Percentiles rank a stretch among this genome's conserved stretches.
Conservation (phyloP, 2,329 filamentous ascomycete genomes). For the Nannizziopsis barbatae region DNA sequence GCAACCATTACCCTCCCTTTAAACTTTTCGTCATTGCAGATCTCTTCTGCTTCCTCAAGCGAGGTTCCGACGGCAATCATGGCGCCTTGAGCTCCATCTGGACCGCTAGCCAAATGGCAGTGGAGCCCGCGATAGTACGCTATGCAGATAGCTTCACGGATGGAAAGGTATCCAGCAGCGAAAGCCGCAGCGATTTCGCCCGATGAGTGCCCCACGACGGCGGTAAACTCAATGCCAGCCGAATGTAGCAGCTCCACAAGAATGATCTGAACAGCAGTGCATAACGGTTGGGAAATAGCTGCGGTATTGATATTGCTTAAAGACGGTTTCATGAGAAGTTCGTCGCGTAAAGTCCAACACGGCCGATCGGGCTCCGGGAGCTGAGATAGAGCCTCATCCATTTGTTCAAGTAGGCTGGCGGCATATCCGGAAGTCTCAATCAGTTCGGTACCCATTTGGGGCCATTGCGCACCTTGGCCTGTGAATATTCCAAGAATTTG, state of each 20-base stretch:
- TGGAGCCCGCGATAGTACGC: conserved; percentile 35
- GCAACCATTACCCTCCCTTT: conserved; percentile 20
- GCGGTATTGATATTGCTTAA: conserved; percentile 1
- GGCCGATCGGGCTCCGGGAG: conserved; percentile 4
- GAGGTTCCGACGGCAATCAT: conserved; percentile 17
- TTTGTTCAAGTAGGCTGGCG: not conserved
- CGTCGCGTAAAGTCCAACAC: not conserved
- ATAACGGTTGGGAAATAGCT: conserved; percentile 17
- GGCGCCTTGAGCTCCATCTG: conserved; percentile 5
- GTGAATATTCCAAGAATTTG: conserved; percentile 11
- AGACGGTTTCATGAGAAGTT: conserved; percentile 10
- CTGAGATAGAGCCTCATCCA: not conserved
- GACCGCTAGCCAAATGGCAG: not conserved
- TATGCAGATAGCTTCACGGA: conserved; percentile 30
- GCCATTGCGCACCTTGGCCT: conserved; percentile 16
- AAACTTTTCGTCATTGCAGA: conserved; percentile 4
- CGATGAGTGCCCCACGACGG: conserved; percentile 16
- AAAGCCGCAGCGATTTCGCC: conserved; percentile 18
- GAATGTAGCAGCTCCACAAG: conserved; percentile 14
- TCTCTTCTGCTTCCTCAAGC: not conserved
- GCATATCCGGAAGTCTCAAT: not conserved
- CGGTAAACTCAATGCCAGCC: conserved; percentile 6
- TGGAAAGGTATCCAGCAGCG: conserved; percentile 21
- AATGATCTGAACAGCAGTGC: conserved; percentile 19
- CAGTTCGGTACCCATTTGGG: conserved; percentile 6